Evolutionary conservation across 306 rosid genomes (phyloP).

Genomic region (Vigna unguiculata): DNA sequence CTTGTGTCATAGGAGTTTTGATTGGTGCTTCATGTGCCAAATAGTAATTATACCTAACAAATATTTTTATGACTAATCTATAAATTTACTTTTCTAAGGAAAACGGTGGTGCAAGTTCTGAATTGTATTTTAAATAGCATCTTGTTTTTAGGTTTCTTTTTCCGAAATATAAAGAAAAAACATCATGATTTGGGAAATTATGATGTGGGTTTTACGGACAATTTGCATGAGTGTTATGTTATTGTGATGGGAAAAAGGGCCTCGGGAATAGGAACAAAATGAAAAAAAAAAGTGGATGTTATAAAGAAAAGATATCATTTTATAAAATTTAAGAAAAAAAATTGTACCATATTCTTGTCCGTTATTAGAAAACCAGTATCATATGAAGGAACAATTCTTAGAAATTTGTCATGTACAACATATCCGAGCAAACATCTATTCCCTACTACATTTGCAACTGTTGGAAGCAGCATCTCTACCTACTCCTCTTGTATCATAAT

Average conservation of each 20-base stretch:
- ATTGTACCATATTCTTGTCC: neutral
- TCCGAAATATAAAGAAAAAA: no score
- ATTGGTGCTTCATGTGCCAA: neutral
- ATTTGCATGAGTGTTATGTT: neutral
- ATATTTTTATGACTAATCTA: no score
- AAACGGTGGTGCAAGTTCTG: no score
- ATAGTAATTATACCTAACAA: neutral
- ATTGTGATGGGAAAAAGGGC: neutral
- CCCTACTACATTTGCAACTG: constrained; percentile 32
- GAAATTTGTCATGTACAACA: constrained; percentile 4
- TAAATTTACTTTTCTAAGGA: no score
- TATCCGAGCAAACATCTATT: neutral
- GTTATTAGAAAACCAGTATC: neutral
- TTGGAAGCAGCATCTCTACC: constrained; percentile 38
- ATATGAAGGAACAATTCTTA: neutral
- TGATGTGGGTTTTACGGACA: neutral
- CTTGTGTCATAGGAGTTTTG: neutral
- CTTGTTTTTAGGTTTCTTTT: no score
- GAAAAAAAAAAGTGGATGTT: neutral
- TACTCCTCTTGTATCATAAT: neutral
- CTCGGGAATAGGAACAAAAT: neutral
- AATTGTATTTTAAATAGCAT: no score
- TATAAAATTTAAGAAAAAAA: neutral
- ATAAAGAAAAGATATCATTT: neutral
- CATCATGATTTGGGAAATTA: neutral